These are phyloP conservation scores for Aphanomyces euteiches DNA, from an alignment of 352 stramenopile species.

Conservation along the genomic window DNA sequence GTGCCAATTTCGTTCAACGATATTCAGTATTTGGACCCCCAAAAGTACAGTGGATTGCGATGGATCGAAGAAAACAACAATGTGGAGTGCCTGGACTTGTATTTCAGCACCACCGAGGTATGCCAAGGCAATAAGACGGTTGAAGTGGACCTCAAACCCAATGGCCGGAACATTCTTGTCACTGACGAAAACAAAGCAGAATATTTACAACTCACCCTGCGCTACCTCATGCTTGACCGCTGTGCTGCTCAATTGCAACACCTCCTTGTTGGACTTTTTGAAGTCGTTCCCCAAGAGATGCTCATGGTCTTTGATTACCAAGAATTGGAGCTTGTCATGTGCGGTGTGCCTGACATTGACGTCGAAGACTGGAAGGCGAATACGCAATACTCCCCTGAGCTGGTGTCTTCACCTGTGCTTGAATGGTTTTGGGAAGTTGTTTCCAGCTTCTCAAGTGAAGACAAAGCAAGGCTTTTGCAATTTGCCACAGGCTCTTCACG, in stretches of 20 bases:
- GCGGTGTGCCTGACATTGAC: conserved; percentile 82
- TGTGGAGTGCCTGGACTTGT: conserved; percentile 68
- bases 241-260: conserved; percentile 88
- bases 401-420: neutral
- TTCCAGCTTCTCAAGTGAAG: conserved; percentile 48
- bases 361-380: conserved; percentile 78
- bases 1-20: conserved; percentile 86
- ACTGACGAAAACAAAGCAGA: conserved; percentile 93
- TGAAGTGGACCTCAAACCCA: conserved; percentile 53
- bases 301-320: conserved; percentile 98
- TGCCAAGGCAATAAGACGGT: conserved; percentile 7
- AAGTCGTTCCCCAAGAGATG: conserved; percentile 94
- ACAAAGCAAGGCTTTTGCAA: conserved; percentile 48
- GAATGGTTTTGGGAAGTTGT: conserved; percentile 69
- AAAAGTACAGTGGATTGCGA: conserved; percentile 71
- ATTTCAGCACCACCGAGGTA: conserved; percentile 45
- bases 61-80: conserved; percentile 65
- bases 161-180: conserved; percentile 88
- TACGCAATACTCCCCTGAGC: conserved; percentile 46
- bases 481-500: conserved; percentile 55
- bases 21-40: conserved; percentile 84
- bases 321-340: conserved; percentile 97
- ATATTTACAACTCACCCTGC: conserved; percentile 92
- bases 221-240: conserved; percentile 94
- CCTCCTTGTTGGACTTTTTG: conserved; percentile 90